Conservation (phyloP, 1,139 yeast genomes). For the Nadsonia commutata region DNA sequence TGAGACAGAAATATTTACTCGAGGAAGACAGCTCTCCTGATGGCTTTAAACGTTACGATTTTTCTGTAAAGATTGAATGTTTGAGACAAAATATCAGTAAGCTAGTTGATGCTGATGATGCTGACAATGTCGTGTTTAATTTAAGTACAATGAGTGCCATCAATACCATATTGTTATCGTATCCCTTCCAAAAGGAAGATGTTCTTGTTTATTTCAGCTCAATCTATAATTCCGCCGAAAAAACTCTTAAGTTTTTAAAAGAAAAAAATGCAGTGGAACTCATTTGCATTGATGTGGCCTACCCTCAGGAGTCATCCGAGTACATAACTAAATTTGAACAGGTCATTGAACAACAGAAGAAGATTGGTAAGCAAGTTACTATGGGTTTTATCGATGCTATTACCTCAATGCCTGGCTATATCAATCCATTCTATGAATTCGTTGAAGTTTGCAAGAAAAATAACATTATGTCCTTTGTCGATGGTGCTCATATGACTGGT, state of each 20-base stretch:
- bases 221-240: constrained; percentile 44
- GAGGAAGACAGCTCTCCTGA: neutral
- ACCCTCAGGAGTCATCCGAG: constrained; percentile 37
- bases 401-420: constrained; percentile 49
- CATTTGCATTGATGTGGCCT: constrained; percentile 31
- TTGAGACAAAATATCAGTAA: neutral
- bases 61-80: neutral
- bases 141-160: constrained; percentile 11
- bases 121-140: neutral
- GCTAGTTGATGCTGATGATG: neutral
- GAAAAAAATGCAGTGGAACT: constrained; percentile 31
- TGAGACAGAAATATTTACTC: neutral
- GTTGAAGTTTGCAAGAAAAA: constrained; percentile 34
- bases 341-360: constrained; percentile 12
- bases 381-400: constrained; percentile 47
- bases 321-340: constrained; percentile 30
- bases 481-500: constrained; percentile 64
- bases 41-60: neutral
- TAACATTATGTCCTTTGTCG: constrained; percentile 41
- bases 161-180: constrained; percentile 43
- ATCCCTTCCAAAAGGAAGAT: constrained; percentile 41
- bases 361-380: constrained; percentile 15
- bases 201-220: constrained; percentile 36
- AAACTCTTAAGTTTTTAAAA: constrained; percentile 36
- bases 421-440: constrained; percentile 40